Evolutionary conservation across 1,139 yeast species (phyloP).

Genomic region (Pichia sp.): DNA sequence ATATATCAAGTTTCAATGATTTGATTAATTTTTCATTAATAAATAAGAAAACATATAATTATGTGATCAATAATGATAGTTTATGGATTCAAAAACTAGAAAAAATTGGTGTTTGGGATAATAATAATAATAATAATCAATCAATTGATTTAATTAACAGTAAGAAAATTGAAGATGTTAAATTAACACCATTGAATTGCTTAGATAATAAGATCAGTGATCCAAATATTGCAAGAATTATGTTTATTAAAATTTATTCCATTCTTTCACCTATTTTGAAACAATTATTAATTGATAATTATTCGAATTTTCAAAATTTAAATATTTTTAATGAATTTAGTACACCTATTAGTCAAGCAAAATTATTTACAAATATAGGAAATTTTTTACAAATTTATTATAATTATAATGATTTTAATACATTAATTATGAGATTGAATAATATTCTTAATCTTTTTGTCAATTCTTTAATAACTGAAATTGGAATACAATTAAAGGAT

Average conservation of each 20-base stretch:
- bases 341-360: slow-evolving; percentile 46
- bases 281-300: slow-evolving; percentile 42
- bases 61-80: slow-evolving; percentile 27
- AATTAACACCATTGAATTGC: slow-evolving; percentile 26
- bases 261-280: slow-evolving; percentile 40
- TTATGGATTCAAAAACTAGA: slow-evolving; percentile 50
- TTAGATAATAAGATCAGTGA: slow-evolving; percentile 30
- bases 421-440: slow-evolving; percentile 38
- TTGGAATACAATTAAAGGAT: slow-evolving; percentile 54
- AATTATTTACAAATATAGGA: slow-evolving; percentile 27
- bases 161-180: slow-evolving; percentile 21
- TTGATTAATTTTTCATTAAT: slow-evolving; percentile 31
- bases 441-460: slow-evolving; percentile 68
- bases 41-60: slow-evolving; percentile 32
- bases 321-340: slow-evolving; percentile 42
- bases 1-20: slow-evolving; percentile 25
- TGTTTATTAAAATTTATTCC: slow-evolving; percentile 39
- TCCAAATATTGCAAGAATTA: slow-evolving; percentile 38
- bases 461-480: slow-evolving; percentile 63
- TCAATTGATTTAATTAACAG: slow-evolving; percentile 5
- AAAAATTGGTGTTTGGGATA: slow-evolving; percentile 45
- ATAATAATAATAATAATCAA: too few relatives aligned
- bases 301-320: slow-evolving; percentile 39
- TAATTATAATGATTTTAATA: slow-evolving; percentile 27
- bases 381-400: slow-evolving; percentile 36